Evolutionary conservation across 2,329 filamentous ascomycete species (phyloP), one percentile per base, ranked within the genome.

Genomic region (Penicillium sclerotiorum): DNA sequence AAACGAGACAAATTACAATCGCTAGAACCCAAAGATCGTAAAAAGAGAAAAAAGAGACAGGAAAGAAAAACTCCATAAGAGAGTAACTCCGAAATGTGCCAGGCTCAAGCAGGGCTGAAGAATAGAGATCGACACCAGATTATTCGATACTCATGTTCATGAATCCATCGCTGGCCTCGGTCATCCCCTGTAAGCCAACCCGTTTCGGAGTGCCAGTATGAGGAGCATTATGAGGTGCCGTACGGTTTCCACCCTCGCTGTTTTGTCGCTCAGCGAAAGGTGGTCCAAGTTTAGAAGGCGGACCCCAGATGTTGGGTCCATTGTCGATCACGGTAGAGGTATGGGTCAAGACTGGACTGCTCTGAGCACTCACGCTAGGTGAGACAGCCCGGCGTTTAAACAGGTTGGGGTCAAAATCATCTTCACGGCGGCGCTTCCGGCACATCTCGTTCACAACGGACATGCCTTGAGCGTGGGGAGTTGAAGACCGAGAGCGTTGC

Each of bases 131-230:
- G 18, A 39, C 32, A 12, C 30, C 33, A 35, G 11, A 43, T 52
- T 41, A 96, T 70, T 96, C 92, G 64, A 96, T 96, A 70, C 89
- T 96, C 89, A 97, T 94, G 63, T 93, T 91, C 87, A 96, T 96
- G 57, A 96, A 79, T 1, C 91, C 89, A 69, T 96, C 93, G 67
- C 90, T 90, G n/a, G 93, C 93, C 71, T 96, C 93, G 15, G 84
- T 88, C 92, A 97, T 96, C 1, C 92, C 90, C 72, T 96, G 92
- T 59, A 95, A 80, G 8, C 90, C 90, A 12, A 95, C 79, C 27
- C 89, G 55, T 77, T 86, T 80, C 23, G 70, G 38, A 20, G 61
- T 57, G n/a, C 65, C 64, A 8, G 64, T 50, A 49, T 70, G 54
- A 28, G 25, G n/a, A 18, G 33, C 1, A 36, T 17, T 20, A 20